Base-by-base conservation (phyloP, 441 rosid species). In the Mallotus japonicus region DNA sequence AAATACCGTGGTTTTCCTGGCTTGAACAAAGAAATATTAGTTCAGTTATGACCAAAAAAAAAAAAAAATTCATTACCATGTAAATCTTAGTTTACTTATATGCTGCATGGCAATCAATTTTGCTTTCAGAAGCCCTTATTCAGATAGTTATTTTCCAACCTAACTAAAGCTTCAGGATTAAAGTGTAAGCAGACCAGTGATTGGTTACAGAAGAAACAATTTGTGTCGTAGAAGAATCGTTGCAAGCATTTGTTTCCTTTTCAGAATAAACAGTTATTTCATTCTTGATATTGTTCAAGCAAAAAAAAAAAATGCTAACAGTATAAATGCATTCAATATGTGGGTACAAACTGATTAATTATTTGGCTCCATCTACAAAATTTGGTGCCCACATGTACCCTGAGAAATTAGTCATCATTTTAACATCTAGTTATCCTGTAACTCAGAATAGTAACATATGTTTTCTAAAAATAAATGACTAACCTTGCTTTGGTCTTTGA, bases 401-500 rank as follows among this genome's bases (percentile, higher is more conserved):
- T 37, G 40, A 37, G 40, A 37, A 37, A 37, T 37, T 37, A 67
- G 14, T 56, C 9, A 54, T 19, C 50, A 32, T 34, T 68, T 15
- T 11, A 17, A 10, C 32, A 37, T 67, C 11, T 9, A 28, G 5
- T 11, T 68, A 9, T 53, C 50, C 37, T 66, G 22, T 12, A 53
- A 37, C n/a, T 34, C 34, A 37, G n/a, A n/a, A 15, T 6, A 24
- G 12, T 32, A 22, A 34, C 1, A 54, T 50, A 17, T 5, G 19
- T 22, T 22, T 17, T 28, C 8, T 1, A 19, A 50, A 5, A 28
- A 22, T 8, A 7, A 4, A 63, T 64, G 22, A 22, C 75, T 58
- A 66, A 80, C 82, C 78, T 82, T 71, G 71, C 19, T 56, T 70
- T 22, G 56, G 77, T 24, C 68, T 71, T 78, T 19, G 66, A 71